Percentiles rank a stretch among this genome's conserved stretches.
These are phyloP conservation scores for Gaertneriomyces sp. DNA, from an alignment of 192 early-diverging fungal species.

Conservation along the genomic window DNA sequence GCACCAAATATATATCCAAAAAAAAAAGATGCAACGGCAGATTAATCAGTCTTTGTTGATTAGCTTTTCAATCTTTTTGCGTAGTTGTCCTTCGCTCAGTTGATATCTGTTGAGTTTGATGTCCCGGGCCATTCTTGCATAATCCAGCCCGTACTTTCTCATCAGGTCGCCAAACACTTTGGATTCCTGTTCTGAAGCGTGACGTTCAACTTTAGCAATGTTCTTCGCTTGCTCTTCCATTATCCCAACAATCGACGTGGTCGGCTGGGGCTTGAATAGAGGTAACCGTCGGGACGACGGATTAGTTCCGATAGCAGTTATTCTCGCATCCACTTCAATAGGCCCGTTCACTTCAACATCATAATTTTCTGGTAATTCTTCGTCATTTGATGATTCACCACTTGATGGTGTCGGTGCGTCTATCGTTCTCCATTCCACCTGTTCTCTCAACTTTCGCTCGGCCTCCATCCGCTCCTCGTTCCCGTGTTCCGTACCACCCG, in stretches of 20 bases:
- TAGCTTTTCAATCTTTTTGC: conserved; percentile 36
- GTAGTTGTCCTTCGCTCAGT: conserved; percentile 46
- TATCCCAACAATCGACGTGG: conserved; percentile 17
- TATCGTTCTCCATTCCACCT: conserved; percentile 39
- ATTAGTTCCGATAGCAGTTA: conserved; percentile 11
- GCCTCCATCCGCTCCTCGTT: conserved; percentile 25
- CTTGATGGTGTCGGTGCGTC: conserved; percentile 11
- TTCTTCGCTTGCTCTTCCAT: conserved; percentile 26
- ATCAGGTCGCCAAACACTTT: conserved; percentile 33
- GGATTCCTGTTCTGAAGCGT: conserved; percentile 41
- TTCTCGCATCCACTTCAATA: conserved; percentile 23
- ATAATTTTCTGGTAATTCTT: conserved; percentile 20
- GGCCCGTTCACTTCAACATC: conserved; percentile 28
- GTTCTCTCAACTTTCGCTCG: conserved; percentile 23
- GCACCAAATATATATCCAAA: conserved; percentile 4
- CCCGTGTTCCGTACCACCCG: conserved; percentile 41
- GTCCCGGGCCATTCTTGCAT: conserved; percentile 48
- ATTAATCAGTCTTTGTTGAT: neutral
- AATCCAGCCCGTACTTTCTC: conserved; percentile 44
- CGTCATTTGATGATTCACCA: conserved; percentile 5
- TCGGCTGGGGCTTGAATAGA: neutral
- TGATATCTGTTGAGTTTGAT: conserved; percentile 48
- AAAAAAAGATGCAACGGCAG: neutral
- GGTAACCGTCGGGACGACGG: neutral
- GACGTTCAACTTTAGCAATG: conserved; percentile 12